Base-by-base conservation (phyloP, 2,329 filamentous ascomycete genomes). In the Nigrospora sphaerica region DNA sequence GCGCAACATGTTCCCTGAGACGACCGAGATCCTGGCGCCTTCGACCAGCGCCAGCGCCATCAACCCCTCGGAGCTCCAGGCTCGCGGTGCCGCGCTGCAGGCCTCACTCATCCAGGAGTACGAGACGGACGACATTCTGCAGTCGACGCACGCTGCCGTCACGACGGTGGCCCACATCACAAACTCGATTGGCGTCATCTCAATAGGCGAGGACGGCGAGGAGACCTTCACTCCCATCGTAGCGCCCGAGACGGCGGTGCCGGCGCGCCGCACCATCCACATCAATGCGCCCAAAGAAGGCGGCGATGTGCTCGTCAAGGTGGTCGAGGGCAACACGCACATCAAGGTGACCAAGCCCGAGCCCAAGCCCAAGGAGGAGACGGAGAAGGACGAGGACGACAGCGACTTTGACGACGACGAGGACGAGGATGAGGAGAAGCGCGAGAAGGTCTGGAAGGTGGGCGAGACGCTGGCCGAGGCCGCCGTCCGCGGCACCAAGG, bases 21-120 rank as follows among this genome's bases (percentile, higher is more conserved):
- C 76, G 47, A 95, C 91, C 50, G 71, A 71, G 40, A 80, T 98
- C 58, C 78, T 92, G 53, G 88, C 93, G 2, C 93, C 92, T 39
- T 84, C 90, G 47, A 95, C 91, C 46, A 81, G 74, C 54, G 59
- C 85, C 35, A 76, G 75, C 23, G 86, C 92, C 52, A 83, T 97
- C 71, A 97, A 97, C 79, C 93, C 93, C 53, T 93, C 89, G 4
- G 92, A 97, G 72, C 78, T 96, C 46, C 76, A 85, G 59, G 86
- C 88, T 52, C 84, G 93, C 53, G 93, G 93, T 62, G 93, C 93
- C 50, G 92, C 93, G 32, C 89, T 98, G 58, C 93, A 98, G 72
- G 93, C 93, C 34, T 95, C 85, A 50, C 75, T 98, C 53, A 89
- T 98, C 66, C 84, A 91, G 67, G 92, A 95, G 68, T 98, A 95